A percentile compares a stretch with the other conserved stretches of the same genome.
Evolutionary conservation across 768 basidiomycete genomes (phyloP).

Genomic region (Tylopilus intermedius): DNA sequence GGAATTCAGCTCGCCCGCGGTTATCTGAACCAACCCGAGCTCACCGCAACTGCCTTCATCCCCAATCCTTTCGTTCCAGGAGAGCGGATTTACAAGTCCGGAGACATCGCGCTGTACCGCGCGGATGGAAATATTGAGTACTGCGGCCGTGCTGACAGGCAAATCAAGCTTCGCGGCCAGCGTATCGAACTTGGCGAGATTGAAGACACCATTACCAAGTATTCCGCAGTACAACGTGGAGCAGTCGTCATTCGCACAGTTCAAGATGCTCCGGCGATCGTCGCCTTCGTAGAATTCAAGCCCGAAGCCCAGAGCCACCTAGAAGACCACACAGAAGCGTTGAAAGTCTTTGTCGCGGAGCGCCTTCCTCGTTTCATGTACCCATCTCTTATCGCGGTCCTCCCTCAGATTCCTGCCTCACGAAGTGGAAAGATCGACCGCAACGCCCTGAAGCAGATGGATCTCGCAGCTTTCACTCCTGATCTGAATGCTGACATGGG

Average conservation of each 20-base stretch:
- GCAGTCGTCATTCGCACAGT: conserved; percentile 26
- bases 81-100: conserved; percentile 30
- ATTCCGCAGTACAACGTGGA: conserved; percentile 15
- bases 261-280: conserved; percentile 27
- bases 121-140: conserved; percentile 29
- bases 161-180: conserved; percentile 32
- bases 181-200: conserved; percentile 33
- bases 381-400: too few species aligned
- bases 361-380: too few species aligned
- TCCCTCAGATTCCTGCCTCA: too few species aligned
- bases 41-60: conserved; percentile 25
- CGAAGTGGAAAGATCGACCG: too few species aligned
- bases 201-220: conserved; percentile 28
- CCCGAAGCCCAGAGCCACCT: too few species aligned
- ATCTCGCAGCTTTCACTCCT: too few species aligned
- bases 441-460: too few species aligned
- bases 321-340: too few species aligned
- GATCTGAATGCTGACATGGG: too few species aligned
- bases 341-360: too few species aligned
- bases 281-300: conserved; percentile 17
- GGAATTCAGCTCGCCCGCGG: conserved; percentile 20
- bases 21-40: conserved; percentile 25
- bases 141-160: conserved; percentile 31
- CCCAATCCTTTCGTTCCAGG: conserved; percentile 27
- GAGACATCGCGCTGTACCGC: conserved; percentile 27